Evolutionary conservation across 768 basidiomycete genomes (phyloP), one percentile per base, ranked within the genome.

Genomic region (Leucocoprinus birnbaumii): DNA sequence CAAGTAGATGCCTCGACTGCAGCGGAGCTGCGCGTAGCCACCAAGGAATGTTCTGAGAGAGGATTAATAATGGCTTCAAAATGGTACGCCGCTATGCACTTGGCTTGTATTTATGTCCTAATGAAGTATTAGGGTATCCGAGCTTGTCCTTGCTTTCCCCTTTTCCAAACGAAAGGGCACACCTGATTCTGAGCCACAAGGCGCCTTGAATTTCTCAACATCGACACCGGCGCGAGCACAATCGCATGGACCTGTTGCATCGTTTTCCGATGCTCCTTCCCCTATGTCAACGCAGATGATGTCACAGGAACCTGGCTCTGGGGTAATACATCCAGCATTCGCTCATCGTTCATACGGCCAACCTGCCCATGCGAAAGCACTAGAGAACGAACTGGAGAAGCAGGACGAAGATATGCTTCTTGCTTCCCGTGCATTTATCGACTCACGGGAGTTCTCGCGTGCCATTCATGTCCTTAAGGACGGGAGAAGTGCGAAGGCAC

Each of bases 401-500:
- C 68, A 82, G 26, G 93, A 94, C 48, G 82, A 84, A 59, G 94
- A 97, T 62, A 60, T 75, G n/a, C 79, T 91, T 61, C 68, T 81
- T 51, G 78, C 88, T 34, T 94, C 90, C 2, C 83, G 84, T 53
- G 76, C 83, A 18, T 89, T 84, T 63, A 81, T 91, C 60, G 85
- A 91, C 58, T 71, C 83, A 14, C 85, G 86, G 63, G 94, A 98
- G 62, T 87, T 88, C 61, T 73, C 83, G 45, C 80, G 94, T 56
- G 90, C 86, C 6, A 78, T 81, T 5, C 82, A 86, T 61, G 69
- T 83, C 53, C 69, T 98, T 47, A 75, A 74, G 49, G 73, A 76
- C 7, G 91, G 89, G 62, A 80, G 68, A 61, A 89, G 90, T 60
- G 68, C 82, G 22, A 89, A 89, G 66, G 86, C 87, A 7, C 77